These are phyloP conservation scores for Scheffersomyces lignosus DNA, from an alignment of 805 yeast genomes.

Conservation along the genomic window DNA sequence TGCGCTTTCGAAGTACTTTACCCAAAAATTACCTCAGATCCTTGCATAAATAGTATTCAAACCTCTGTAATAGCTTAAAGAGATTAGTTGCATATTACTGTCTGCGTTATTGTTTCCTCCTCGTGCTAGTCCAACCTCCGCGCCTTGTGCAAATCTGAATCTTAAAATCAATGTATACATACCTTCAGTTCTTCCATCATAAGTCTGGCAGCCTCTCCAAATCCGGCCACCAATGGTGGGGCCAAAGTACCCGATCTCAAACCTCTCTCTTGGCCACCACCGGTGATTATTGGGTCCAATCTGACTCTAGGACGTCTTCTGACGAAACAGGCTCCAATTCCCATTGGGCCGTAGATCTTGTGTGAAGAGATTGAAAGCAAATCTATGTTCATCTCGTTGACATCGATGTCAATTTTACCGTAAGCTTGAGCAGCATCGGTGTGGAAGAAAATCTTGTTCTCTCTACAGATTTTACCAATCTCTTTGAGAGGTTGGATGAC, in stretches of 20 bases:
- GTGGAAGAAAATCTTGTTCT: slow-evolving; percentile 91
- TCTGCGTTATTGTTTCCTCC: not conserved
- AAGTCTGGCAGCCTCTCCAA: slow-evolving; percentile 95
- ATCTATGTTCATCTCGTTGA: slow-evolving; percentile 90
- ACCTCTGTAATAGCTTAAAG: not conserved
- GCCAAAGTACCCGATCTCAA: slow-evolving; percentile 95
- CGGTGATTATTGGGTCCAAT: slow-evolving; percentile 89
- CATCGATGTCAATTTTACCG: slow-evolving; percentile 92
- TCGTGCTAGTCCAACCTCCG: not conserved
- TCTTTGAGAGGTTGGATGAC: slow-evolving; percentile 95
- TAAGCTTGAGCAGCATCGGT: slow-evolving; percentile 97
- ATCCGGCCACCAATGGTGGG: slow-evolving; percentile 93
- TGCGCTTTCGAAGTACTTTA: too few species aligned
- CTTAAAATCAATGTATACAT: too few species aligned
- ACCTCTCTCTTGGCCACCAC: slow-evolving; percentile 99
- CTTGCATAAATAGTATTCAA: slow-evolving; percentile 15
- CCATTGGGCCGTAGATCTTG: slow-evolving; percentile 97
- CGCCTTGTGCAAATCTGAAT: too few species aligned
- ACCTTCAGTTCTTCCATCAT: slow-evolving; percentile 65
- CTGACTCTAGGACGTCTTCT: slow-evolving; percentile 98
- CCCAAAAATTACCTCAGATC: too few species aligned
- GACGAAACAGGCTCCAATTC: slow-evolving; percentile 92
- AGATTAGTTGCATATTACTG: not conserved
- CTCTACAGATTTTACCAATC: slow-evolving; percentile 84
- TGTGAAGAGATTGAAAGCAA: slow-evolving; percentile 92